Evolutionary conservation across 306 rosid species (phyloP).

Genomic region (Comarum palustre): DNA sequence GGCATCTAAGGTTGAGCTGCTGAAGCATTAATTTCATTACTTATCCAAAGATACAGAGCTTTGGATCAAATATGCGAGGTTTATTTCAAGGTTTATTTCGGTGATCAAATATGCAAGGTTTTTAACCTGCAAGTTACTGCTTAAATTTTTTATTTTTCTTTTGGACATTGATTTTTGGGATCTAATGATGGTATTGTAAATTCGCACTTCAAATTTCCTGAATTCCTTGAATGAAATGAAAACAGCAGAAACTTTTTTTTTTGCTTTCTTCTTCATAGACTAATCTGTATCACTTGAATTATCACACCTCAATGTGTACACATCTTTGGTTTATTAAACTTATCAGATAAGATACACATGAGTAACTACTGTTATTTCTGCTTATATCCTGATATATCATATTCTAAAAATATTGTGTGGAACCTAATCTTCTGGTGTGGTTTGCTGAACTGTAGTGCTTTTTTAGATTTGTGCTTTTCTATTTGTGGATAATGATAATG

Average conservation of each 20-base stretch:
- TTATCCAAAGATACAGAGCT: too few relatives aligned
- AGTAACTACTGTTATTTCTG: background rate
- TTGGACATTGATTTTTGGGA: too few relatives aligned
- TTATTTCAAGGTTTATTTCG: background rate
- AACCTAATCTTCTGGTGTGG: background rate
- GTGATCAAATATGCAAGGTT: background rate
- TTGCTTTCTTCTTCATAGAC: background rate
- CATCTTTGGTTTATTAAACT: background rate
- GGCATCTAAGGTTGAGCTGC: background rate
- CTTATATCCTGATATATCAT: background rate
- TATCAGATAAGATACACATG: background rate
- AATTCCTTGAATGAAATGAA: background rate
- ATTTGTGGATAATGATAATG: background rate
- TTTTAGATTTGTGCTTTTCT: background rate
- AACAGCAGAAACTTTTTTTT: background rate
- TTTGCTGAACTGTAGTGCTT: background rate
- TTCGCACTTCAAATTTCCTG: too few relatives aligned
- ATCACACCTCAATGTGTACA: background rate
- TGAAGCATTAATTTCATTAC: background rate
- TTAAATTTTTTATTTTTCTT: too few relatives aligned
- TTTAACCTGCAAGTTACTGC: background rate
- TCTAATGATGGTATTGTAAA: background rate
- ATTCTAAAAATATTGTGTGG: background rate
- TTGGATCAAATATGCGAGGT: too few relatives aligned
- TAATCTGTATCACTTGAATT: too few relatives aligned